Base-by-base conservation (phyloP, 2,329 filamentous ascomycete genomes). In the Juglanconis oblonga region DNA sequence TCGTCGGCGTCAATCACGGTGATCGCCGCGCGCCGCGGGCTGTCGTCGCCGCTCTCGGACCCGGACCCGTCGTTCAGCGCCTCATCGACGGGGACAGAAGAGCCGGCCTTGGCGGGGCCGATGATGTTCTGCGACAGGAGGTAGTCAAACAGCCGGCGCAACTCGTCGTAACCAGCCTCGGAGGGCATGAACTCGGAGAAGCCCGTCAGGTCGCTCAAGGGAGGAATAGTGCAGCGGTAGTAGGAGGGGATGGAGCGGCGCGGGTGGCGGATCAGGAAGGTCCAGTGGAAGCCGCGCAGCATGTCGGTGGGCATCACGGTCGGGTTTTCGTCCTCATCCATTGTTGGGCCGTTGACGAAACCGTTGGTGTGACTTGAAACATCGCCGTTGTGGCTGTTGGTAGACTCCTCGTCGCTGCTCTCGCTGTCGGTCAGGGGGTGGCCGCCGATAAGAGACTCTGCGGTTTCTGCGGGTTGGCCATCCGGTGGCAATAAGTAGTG, bases 191-290 rank as follows among this genome's bases (percentile, higher is more conserved):
- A 97, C 70, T 92, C 79, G 74, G 89, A 81, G 79, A 96, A 98
- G 7, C 92, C 91, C 0, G 94, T 98, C 63, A 91, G 77, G 51
- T 88, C 79, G 70, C 90, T 87, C 59, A 97, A 82, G 0, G 95
- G 95, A 13, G 95, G 93, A 57, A 97, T 84, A 53, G 91, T 96
- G 83, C 94, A 98, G 67, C 94, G 89, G 81, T 89, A 97, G 80
- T 94, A 98, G 51, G 91, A 96, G 7, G 95, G 95, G 65, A 98
- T 93, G 68, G 91, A 90, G 71, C 87, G 87, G 68, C 91, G 87
- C n/a, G 95, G 95, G 73, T 98, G 92, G 59, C 95, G 93, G 79
- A 99, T 98, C 64, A 98, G 83, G 77, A 99, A 98, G 29, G 93
- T 91, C 78, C 94, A 98, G 75, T 97, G 92, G 77, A 96, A 98